phyloP scores from a whole-genome alignment of 257 asterid species.

The Solanum piurae region DNA sequence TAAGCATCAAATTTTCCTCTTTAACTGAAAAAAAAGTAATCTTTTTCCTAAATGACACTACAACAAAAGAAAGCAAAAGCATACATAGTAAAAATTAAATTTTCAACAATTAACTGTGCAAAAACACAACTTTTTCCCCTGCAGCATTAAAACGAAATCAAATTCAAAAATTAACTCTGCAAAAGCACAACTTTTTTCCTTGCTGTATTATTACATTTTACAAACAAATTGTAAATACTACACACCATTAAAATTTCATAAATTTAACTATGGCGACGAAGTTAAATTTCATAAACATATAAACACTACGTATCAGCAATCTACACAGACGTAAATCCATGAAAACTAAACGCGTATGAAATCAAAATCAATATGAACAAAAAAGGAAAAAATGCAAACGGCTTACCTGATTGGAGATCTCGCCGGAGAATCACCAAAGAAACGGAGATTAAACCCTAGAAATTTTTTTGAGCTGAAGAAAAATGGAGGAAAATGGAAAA shows the following conservation, averaged over 20 bases:
- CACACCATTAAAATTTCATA: not conserved
- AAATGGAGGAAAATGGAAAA: not conserved
- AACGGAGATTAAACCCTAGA: not conserved
- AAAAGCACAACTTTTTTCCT: not conserved
- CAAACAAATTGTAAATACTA: not conserved
- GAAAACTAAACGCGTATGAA: not conserved
- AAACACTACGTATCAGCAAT: not conserved
- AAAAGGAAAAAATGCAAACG: not conserved
- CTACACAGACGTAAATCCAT: not conserved
- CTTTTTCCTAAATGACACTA: not conserved
- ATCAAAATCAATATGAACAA: not conserved
- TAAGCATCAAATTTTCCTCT: not conserved
- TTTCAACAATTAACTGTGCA: not conserved
- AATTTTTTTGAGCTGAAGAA: not conserved
- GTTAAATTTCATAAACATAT: not conserved
- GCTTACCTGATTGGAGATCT: slow-evolving; percentile 31
- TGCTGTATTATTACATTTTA: not conserved
- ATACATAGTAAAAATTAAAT: not conserved
- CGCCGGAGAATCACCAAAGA: slow-evolving; percentile 2
- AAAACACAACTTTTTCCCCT: not conserved
- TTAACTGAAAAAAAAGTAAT: not conserved
- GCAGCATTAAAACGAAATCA: not conserved
- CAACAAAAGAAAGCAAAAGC: not conserved
- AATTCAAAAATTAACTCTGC: not conserved
- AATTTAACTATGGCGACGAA: not conserved